Conservation (phyloP, 257 asterid species). For the Petunia secreta region DNA sequence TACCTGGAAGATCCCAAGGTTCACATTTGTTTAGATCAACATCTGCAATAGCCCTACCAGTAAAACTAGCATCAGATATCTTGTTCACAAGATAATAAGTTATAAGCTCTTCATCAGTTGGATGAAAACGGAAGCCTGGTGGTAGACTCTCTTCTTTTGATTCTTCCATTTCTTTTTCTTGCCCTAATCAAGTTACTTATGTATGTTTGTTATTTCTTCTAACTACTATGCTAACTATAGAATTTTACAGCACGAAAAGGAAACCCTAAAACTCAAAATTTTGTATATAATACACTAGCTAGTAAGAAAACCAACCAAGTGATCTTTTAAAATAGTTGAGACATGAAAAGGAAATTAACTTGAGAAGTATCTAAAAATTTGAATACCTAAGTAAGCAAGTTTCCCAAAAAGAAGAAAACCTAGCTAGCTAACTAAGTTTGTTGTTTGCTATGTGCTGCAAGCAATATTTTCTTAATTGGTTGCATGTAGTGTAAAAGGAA, state of each 20-base stretch:
- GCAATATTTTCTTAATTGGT: constrained; percentile 28
- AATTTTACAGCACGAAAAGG: constrained; percentile 33
- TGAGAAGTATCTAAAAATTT: not conserved
- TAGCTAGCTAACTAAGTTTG: constrained; percentile 8
- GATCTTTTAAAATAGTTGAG: not conserved
- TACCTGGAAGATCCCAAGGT: constrained; percentile 99
- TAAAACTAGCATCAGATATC: constrained; percentile 71
- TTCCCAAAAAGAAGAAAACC: constrained; percentile 9
- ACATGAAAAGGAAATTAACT: not conserved
- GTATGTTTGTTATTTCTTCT: constrained; percentile 23
- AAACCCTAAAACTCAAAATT: constrained; percentile 36
- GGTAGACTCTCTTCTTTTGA: constrained; percentile 68
- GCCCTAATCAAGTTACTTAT: not conserved
- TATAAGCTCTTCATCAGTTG: constrained; percentile 87
- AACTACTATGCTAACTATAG: constrained; percentile 35
- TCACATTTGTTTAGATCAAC: constrained; percentile 95
- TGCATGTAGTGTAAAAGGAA: constrained; percentile 28
- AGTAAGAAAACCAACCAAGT: not conserved
- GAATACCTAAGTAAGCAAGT: not conserved
- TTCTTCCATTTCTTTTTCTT: constrained; percentile 49
- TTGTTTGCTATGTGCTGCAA: constrained; percentile 14
- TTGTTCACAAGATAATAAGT: constrained; percentile 76
- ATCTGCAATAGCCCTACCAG: constrained; percentile 79
- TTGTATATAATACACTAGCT: not conserved
- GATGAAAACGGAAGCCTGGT: constrained; percentile 92